Evolutionary conservation across 1,139 yeast species (phyloP), one percentile per base, ranked within the genome.

Genomic region (Zygosaccharomyces pseudobailii): DNA sequence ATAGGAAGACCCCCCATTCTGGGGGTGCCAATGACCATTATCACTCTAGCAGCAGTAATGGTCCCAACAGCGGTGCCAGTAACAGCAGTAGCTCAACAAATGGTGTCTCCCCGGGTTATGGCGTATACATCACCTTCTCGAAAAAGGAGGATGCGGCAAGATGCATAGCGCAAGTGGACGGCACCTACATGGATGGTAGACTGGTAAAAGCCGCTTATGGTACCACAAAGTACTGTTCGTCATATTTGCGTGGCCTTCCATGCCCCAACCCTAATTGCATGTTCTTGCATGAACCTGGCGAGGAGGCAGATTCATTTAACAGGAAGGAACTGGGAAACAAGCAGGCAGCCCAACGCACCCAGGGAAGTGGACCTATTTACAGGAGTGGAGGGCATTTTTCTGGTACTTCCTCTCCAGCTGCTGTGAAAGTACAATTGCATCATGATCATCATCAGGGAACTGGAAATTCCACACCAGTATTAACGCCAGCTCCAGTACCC

Each of bases 241-340:
- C 96, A 2, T 94, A 94, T 65, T 74, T 94, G 55, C 79, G 97
- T 55, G 97, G 97, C 34, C 95, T 88, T 66, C 84, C 95, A 20
- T 94, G 99, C 70, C 98, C 96, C 51, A 94, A 94, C 68, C 98
- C 98, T 51, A 89, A 89, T 65, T 94, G 99, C 75, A 94, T 94
- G 98, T 94, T 92, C 63, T 75, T 94, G 60, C 99, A 94, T 66
- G 98, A 94, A 68, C 98, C 98, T 3, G 98, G 99, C 51, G 99
- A 94, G 71, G 98, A 94, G 67, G 97, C 97, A 1, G 98, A 94
- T 62, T 84, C 95, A 6, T 92, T 88, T 68, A 87, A 96, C 30
- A 82, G 96, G 68, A 94, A 90, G 65, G 97, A 90, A 64, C 75
- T 89, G 63, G 83, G 90, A 10, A 86, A 54, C 36, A 61, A 59